Percentiles rank a stretch among this genome's conserved stretches.
phyloP scores from a whole-genome alignment of 139 green algal genomes.

The Yamagishiella unicocca region DNA sequence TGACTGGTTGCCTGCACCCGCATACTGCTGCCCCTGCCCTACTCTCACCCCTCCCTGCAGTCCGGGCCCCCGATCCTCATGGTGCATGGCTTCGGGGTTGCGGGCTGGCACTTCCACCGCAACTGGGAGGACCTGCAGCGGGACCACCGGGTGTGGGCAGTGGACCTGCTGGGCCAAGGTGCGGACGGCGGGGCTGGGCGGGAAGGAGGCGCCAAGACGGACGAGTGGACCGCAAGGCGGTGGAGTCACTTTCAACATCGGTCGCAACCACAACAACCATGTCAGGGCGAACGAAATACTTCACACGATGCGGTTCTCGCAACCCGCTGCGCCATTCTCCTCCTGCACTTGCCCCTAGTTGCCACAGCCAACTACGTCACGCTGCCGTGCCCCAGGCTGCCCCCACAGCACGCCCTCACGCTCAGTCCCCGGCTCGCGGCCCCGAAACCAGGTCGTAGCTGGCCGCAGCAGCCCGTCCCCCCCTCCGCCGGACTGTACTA shows the following conservation, averaged over 20 bases:
- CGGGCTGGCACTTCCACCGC: slow-evolving; percentile 67
- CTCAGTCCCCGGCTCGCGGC: too few relatives aligned
- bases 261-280: too few relatives aligned
- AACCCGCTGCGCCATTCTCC: too few relatives aligned
- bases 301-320: too few relatives aligned
- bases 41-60: neutral
- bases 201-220: too few relatives aligned
- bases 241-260: too few relatives aligned
- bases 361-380: neutral
- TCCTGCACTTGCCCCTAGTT: too few relatives aligned
- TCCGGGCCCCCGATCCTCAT: slow-evolving; percentile 60
- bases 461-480: neutral
- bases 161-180: slow-evolving; percentile 73
- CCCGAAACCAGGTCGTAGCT: slow-evolving; percentile 32
- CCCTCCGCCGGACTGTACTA: slow-evolving; percentile 29
- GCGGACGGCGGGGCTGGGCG: neutral
- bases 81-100: slow-evolving; percentile 69
- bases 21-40: too few relatives aligned
- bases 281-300: too few relatives aligned
- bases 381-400: neutral
- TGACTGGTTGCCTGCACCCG: too few relatives aligned
- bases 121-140: slow-evolving; percentile 56
- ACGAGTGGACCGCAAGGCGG: too few relatives aligned
- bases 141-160: slow-evolving; percentile 56
- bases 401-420: too few relatives aligned